Evolutionary conservation across 345 rosid genomes (phyloP).

Genomic region (Capsella bursapastoris): DNA sequence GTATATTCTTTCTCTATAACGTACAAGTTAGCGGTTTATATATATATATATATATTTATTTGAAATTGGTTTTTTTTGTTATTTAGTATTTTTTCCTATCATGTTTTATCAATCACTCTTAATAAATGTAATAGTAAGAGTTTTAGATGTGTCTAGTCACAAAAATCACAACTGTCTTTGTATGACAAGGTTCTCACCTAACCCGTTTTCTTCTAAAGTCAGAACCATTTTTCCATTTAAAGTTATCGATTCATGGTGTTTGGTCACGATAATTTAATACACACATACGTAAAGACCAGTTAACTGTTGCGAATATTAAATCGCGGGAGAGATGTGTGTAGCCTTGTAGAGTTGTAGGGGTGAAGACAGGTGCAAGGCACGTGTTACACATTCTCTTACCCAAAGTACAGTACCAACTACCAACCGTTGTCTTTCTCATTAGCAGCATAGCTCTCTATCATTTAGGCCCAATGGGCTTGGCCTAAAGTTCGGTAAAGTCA

Average conservation of each 20-base stretch:
- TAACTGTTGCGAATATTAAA: background rate
- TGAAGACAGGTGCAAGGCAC: conserved; percentile 35
- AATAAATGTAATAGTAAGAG: background rate
- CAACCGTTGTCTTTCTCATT: background rate
- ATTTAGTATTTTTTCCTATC: too few relatives aligned
- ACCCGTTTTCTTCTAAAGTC: conserved; percentile 17
- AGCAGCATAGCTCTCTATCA: background rate
- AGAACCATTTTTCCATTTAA: background rate
- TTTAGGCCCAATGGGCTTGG: conserved; percentile 24
- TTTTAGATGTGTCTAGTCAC: conserved; percentile 3
- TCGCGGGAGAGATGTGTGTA: conserved; percentile 7
- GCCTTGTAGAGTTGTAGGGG: too few relatives aligned
- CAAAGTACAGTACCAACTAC: background rate
- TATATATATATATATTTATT: too few relatives aligned
- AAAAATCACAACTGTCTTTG: conserved; percentile 14
- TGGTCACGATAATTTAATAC: conserved; percentile 11
- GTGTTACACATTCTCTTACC: conserved; percentile 32
- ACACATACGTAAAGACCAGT: conserved; percentile 4
- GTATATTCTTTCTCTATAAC: conserved; percentile 39
- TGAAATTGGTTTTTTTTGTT: too few relatives aligned
- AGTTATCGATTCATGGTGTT: background rate
- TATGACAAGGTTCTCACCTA: conserved; percentile 24
- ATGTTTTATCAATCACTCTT: too few relatives aligned
- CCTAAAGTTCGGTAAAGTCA: background rate
- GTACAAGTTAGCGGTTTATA: too few relatives aligned